Evolutionary conservation across 495 filamentous ascomycete genomes (phyloP), one percentile per base, ranked within the genome.

Genomic region (Tetracladium setigerum): DNA sequence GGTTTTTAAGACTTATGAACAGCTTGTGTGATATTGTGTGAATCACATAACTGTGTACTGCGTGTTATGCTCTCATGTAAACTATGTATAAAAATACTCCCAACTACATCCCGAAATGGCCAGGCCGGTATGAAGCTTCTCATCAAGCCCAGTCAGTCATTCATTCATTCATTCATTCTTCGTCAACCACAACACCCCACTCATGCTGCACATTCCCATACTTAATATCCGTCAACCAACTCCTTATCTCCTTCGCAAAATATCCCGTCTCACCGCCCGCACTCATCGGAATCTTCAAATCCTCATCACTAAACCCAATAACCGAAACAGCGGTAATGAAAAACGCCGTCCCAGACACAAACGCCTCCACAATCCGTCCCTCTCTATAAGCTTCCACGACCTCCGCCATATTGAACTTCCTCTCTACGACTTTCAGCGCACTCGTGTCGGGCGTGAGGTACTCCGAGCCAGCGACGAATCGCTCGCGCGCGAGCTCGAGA

Each of bases 321-420:
- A 75, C 67, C 12, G 76, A 76, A 24, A 92, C 76, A 11, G 87
- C 81, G 34, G 81, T 78, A 56, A 95, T 78, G 62, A 94, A 95
- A 71, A 77, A 92, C 74, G 90, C 90, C 55, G 90, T 95, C 5
- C 90, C 90, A 27, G 83, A 58, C 76, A 82, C 30, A 56, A 96
- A 95, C 2, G 85, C 74, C 65, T 95, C 90, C 14, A 95, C 56
- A 37, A 95, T 62, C 13, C 89, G 69, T 1, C 87, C 89, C 59
- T 95, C 86, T 44, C 75, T 66, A 37, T 72, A 64, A 5, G 90
- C 90, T 56, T 81, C 74, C 15, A 83, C 66, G n/a, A 96, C 60
- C 64, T 96, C 90, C 13, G 63, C 56, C 65, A 96, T 95, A 5
- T 78, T 86, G 61, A 87, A 89, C 41, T 73, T 76, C 36, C 79